These are phyloP conservation scores for Dentipellis fragilis DNA, from an alignment of 768 basidiomycete genomes.

Conservation along the genomic window DNA sequence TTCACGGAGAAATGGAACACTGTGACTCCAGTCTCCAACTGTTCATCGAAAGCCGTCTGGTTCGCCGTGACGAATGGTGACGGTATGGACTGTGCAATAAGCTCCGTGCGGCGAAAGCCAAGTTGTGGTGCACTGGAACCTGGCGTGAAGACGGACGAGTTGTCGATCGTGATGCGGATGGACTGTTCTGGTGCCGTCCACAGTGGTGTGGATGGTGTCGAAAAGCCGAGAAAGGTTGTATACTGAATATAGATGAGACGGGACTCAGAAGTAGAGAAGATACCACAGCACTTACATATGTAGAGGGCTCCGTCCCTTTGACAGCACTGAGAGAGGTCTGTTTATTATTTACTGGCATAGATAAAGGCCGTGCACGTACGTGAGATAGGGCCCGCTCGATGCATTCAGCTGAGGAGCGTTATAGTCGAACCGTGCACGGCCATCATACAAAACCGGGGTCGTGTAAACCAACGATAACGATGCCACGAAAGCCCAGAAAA, in stretches of 20 bases:
- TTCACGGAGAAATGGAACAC: conserved; percentile 43
- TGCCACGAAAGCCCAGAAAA: neutral
- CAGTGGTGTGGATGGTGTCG: conserved; percentile 35
- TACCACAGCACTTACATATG: conserved; percentile 22
- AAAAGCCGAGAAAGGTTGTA: conserved; percentile 27
- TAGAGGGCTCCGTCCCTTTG: conserved; percentile 41
- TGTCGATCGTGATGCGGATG: conserved; percentile 44
- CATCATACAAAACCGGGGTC: conserved; percentile 37
- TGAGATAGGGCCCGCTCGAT: conserved; percentile 41
- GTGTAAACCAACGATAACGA: conserved; percentile 11
- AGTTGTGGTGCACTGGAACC: conserved; percentile 37
- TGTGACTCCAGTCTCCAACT: conserved; percentile 33
- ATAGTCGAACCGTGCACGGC: conserved; percentile 39
- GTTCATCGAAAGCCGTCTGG: conserved; percentile 21
- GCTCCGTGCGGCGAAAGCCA: conserved; percentile 50
- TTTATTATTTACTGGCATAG: too few relatives aligned
- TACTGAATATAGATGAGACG: conserved; percentile 25
- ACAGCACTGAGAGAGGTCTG: conserved; percentile 32
- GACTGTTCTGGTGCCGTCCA: conserved; percentile 42
- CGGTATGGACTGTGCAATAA: conserved; percentile 35
- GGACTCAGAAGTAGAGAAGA: neutral
- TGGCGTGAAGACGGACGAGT: conserved; percentile 45
- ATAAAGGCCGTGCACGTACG: conserved; percentile 26
- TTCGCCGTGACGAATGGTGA: conserved; percentile 23
- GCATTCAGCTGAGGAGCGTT: conserved; percentile 32